Base-by-base conservation (phyloP, 2,329 filamentous ascomycete species). In the Trichoderma guizhouense region DNA sequence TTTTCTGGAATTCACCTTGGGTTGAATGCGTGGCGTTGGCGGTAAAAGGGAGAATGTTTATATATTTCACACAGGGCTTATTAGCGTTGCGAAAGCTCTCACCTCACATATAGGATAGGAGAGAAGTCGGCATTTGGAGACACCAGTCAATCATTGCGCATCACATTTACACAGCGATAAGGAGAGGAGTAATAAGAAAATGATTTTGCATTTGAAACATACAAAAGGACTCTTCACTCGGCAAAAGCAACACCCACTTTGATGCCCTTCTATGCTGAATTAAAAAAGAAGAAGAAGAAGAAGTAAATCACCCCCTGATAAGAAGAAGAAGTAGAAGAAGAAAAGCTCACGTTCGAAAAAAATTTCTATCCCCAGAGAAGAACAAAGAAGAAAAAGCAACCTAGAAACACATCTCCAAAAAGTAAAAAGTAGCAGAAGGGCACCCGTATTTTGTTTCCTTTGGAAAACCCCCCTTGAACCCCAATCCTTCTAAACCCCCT, bases 261-360 rank as follows among this genome's bases (percentile, higher is more conserved):
- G 57, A 69, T 61, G 39, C 66, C 66, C 66, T 61, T 69, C 66
- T 62, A 69, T 69, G 66, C 66, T 69, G 39, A 34, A 69, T 69
- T 69, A 69, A 69, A 62, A n/a, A 24, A 28, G 28, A 34, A 34
- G 6, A 58, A n/a, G 18, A 39, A 43, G 15, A n/a, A 43, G 15
- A n/a, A 43, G 15, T 43, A 7, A 6, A 60, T 47, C 66, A 36
- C 9, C 39, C 8, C 66, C 66, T 36, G 60, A 39, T 53, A 21
- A 51, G n/a, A 36, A 61, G 51, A 36, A 43, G 39, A 43, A 43
- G 51, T 43, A 51, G 18, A 34, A 61, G 51, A 53, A 32, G n/a
- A 7, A 1, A 32, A 60, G 28, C n/a, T 15, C 57, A 36, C 30
- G 28, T 62, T 34, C 15, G 15, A 43, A 21, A 47, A 53, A 51